phyloP scores from a whole-genome alignment of 1,284 basidiomycete species.

The Apiotrichum montevideense region DNA sequence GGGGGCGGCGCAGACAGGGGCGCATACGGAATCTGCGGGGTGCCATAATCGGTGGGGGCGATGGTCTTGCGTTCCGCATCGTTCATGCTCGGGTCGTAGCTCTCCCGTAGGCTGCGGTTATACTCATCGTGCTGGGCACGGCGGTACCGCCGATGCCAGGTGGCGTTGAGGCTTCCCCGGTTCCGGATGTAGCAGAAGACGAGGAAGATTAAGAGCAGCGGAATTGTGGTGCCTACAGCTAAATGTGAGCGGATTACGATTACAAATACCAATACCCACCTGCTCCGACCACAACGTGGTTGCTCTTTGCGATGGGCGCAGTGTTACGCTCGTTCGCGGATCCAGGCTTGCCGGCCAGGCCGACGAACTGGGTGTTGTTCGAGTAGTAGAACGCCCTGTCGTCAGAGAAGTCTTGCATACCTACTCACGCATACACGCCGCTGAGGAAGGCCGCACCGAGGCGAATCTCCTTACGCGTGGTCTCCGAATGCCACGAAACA shows the following conservation, averaged over 20 bases:
- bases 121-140: background rate
- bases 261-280: too few relatives aligned
- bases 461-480: conserved; percentile 28
- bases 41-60: too few relatives aligned
- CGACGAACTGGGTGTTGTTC: conserved; percentile 26
- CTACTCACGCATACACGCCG: conserved; percentile 40
- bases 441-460: conserved; percentile 42
- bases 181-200: conserved; percentile 31
- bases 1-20: too few relatives aligned
- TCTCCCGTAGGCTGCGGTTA: too few relatives aligned
- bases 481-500: conserved; percentile 31
- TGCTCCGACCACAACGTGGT: background rate
- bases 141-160: background rate
- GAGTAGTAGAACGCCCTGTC: conserved; percentile 36
- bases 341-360: conserved; percentile 39
- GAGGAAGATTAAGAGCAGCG: conserved; percentile 29
- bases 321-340: conserved; percentile 23
- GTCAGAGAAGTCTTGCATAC: background rate
- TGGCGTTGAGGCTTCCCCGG: conserved; percentile 5
- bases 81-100: too few relatives aligned
- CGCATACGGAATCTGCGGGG: too few relatives aligned
- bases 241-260: too few relatives aligned
- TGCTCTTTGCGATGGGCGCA: background rate
- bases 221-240: conserved; percentile 37
- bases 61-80: too few relatives aligned